Evolutionary conservation across 2,329 filamentous ascomycete genomes (phyloP), one percentile per base, ranked within the genome.

Genomic region (Penicillium nordicum): DNA sequence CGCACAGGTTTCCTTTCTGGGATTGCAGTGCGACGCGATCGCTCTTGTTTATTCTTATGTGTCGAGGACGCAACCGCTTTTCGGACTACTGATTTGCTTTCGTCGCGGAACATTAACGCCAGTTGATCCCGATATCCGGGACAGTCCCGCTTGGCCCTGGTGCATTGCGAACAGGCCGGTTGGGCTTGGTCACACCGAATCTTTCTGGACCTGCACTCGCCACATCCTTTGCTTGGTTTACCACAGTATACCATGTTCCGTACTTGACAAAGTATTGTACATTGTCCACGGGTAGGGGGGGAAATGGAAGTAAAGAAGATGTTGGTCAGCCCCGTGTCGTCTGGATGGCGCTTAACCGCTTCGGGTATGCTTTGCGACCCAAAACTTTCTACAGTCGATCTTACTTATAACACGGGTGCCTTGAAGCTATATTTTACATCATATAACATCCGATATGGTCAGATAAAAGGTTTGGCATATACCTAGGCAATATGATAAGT

Each of bases 91-190:
- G 85, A 83, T 63, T 77, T 81, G 64, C 82, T 87, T 72, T 88
- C 84, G 73, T 88, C 84, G 37, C 84, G 82, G 67, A 88, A 88
- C 80, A 87, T 82, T 55, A 87, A 75, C 32, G 84, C 84, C 34
- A 87, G 73, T 69, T 85, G 82, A 60, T 87, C 84, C 62, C 85
- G 79, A 64, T 88, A 87, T 7, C 85, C 85, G 21, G 84, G 83
- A 63, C 85, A 88, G 64, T 76, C 79, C 69, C 84, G 83, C 65
- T 80, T 79, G 44, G 84, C 79, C 40, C 84, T 82, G 43, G 81
- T 74, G 67, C 85, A 87, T 76, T 87, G 84, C 25, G 83, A 83
- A 65, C 85, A 88, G 64, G 82, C 78, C 5, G 85, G 84, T 40
- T 76, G 77, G 45, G 79, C 77, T 67, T 84, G 84, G 69, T 87